A percentile compares a stretch with the other conserved stretches of the same genome.
phyloP scores from a whole-genome alignment of 805 yeast genomes.

The Metschnikowia lochheadii region DNA sequence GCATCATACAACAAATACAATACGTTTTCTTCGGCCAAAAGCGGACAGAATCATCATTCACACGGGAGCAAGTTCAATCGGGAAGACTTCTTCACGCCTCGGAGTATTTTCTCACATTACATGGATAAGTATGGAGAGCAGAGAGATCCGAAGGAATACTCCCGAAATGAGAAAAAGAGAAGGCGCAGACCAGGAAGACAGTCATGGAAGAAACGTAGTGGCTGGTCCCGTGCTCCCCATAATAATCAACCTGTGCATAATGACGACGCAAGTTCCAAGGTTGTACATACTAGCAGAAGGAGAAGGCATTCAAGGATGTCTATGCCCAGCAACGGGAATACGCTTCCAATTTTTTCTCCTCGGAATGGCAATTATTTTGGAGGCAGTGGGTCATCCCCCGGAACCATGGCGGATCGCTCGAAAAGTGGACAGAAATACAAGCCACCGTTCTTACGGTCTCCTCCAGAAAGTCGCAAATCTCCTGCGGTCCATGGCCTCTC shows the following conservation, averaged over 20 bases:
- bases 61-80: constrained; percentile 44
- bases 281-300: constrained; percentile 4
- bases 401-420: not conserved
- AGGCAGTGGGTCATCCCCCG: not conserved
- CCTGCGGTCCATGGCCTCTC: constrained; percentile 31
- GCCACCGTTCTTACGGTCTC: constrained; percentile 42
- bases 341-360: not conserved
- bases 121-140: constrained; percentile 60
- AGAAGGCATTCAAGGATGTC: constrained; percentile 7
- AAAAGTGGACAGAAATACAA: constrained; percentile 31
- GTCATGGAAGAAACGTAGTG: constrained; percentile 26
- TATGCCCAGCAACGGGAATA: not conserved
- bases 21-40: constrained; percentile 5
- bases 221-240: not conserved
- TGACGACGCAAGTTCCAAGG: not conserved
- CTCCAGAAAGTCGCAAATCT: constrained; percentile 25
- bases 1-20: constrained; percentile 48
- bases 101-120: constrained; percentile 64
- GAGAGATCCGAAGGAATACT: constrained; percentile 19
- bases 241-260: constrained; percentile 1
- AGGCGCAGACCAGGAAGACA: constrained; percentile 19
- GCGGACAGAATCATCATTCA: constrained; percentile 5
- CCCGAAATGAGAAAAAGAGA: constrained; percentile 15
- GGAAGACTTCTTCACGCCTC: constrained; percentile 76
- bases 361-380: not conserved